Evolutionary conservation across 441 rosid species (phyloP), one percentile per base, ranked within the genome.

Genomic region (Adansonia gregorii): DNA sequence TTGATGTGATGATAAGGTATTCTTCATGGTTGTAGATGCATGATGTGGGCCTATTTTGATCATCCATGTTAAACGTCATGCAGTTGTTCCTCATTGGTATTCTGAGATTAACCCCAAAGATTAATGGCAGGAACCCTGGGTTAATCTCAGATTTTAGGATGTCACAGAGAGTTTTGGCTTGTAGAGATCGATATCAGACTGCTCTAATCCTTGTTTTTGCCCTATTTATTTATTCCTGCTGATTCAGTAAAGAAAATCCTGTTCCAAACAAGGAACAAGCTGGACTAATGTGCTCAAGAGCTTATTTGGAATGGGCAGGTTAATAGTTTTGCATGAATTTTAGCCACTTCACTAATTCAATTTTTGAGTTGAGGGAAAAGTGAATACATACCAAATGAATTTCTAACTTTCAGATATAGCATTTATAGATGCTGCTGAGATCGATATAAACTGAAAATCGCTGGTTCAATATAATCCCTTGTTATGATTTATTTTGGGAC

Each of bases 21-120:
- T 52, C 74, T 27, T 51, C 74, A n/a, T 27, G 4, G 22, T 70
- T 70, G 45, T 27, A 70, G 72, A 51, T 70, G 74, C 59, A 51
- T 70, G 43, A n/a, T 27, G 15, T 70, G 8, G 65, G 7, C 39
- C 11, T 22, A 22, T 48, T 68, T 68, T 22, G 8, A 48, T 68
- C 73, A 20, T 20, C 54, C 39, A 19, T 67, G n/a, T 60, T 20
- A 5, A 0, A 2, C 10, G 19, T 67, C 31, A 45, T 69, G 58
- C 43, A 2, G 2, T 48, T 69, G 41, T 69, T 69, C 17, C 54
- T 48, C 52, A 3, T 8, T 39, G 3, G 2, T 14, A 45, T 11
- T 20, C 15, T 46, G 72, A 10, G 55, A 46, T 46, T 68, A 49
- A 49, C 22, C 60, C 74, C 24, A 70, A 51, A 49, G 45, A 51